Percentiles rank a stretch among this genome's conserved stretches.
Evolutionary conservation across 495 filamentous ascomycete species (phyloP).

Genomic region (Podospora pseudoanserina): DNA sequence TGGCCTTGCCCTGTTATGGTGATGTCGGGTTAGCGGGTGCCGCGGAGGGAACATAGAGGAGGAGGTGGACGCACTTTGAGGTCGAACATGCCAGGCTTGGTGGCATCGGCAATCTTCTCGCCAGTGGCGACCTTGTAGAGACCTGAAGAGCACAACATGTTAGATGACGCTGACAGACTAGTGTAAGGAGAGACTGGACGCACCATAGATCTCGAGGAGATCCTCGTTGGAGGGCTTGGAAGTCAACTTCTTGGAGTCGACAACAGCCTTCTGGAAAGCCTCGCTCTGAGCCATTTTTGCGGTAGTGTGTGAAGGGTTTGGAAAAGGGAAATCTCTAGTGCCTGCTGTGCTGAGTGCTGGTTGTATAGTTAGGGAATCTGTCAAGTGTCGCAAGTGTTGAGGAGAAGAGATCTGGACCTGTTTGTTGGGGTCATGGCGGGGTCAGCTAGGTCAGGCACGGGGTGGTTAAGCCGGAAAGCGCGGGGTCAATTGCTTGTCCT

Average conservation of each 20-base stretch:
- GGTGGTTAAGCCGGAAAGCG: neutral
- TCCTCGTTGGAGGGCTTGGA: conserved; percentile 56
- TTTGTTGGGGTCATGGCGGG: conserved; percentile 19
- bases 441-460: conserved; percentile 12
- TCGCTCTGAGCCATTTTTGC: conserved; percentile 34
- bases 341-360: conserved; percentile 8
- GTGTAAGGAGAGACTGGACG: conserved; percentile 6
- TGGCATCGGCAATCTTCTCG: conserved; percentile 45
- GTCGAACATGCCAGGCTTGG: conserved; percentile 50
- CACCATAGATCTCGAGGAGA: conserved; percentile 52
- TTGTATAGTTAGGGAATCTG: neutral
- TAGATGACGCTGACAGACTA: neutral
- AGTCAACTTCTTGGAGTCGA: conserved; percentile 62
- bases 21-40: neutral
- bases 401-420: conserved; percentile 4
- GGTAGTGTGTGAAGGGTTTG: neutral
- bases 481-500: neutral
- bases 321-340: conserved; percentile 30
- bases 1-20: conserved; percentile 64
- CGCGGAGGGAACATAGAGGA: neutral
- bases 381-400: conserved; percentile 13
- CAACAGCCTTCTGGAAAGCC: conserved; percentile 58
- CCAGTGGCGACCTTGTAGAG: conserved; percentile 52
- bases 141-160: conserved; percentile 26
- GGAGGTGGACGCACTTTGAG: conserved; percentile 49